Evolutionary conservation across 2,329 filamentous ascomycete species (phyloP).

Genomic region (Penicillium janthinellum): DNA sequence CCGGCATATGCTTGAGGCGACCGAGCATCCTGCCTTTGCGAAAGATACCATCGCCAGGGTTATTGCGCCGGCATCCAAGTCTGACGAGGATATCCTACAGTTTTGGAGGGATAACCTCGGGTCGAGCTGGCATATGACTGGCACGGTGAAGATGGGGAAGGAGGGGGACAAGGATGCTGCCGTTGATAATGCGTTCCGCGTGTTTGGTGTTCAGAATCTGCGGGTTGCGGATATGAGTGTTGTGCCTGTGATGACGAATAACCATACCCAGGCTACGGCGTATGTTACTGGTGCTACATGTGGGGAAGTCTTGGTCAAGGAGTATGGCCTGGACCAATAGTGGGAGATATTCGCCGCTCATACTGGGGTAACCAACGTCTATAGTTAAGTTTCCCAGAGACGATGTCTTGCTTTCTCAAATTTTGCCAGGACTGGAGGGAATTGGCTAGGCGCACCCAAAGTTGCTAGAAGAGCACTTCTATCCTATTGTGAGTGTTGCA

Average conservation of each 20-base stretch:
- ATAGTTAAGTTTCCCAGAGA: no score
- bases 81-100: constrained; percentile 57
- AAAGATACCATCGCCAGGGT: constrained; percentile 49
- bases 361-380: no score
- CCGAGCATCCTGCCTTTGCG: constrained; percentile 48
- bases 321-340: constrained; percentile 43
- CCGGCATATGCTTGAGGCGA: constrained; percentile 47
- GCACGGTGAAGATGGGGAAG: constrained; percentile 61
- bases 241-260: constrained; percentile 46
- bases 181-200: constrained; percentile 50
- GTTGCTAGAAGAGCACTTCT: no score
- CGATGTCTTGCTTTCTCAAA: no score
- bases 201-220: constrained; percentile 42
- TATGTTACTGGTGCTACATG: constrained; percentile 57
- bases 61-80: constrained; percentile 49
- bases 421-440: no score
- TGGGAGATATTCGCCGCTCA: neutral
- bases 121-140: constrained; percentile 59
- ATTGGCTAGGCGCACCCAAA: no score
- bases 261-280: constrained; percentile 57
- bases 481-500: no score
- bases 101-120: constrained; percentile 49
- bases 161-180: constrained; percentile 45
- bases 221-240: constrained; percentile 50
- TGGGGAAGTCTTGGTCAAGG: constrained; percentile 53